Base-by-base conservation (phyloP, 352 stramenopile species). In the Phytophthora ramorum region DNA sequence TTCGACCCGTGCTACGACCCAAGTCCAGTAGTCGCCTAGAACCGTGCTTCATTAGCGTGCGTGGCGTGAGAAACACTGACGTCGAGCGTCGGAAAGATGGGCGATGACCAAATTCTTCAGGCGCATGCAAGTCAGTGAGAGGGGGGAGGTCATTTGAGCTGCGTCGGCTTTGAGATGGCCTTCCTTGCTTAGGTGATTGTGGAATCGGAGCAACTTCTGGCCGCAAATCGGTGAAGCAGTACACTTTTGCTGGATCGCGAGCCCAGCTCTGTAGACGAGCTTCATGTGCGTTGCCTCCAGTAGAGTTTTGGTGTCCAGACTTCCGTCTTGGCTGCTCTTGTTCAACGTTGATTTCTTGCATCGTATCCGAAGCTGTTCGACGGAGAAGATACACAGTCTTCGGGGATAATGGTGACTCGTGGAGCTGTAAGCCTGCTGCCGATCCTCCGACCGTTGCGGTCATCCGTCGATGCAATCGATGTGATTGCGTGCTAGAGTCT, bases 11-110 rank as follows among this genome's bases (percentile, higher is more conserved):
- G 24, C 16, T 67, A 16, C 63, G 63, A 26, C 57, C 44, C n/a
- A 76, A 48, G 17, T 72, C 58, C 34, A 76, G 55, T 16, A 76
- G 46, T 16, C 63, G 63, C 24, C 69, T 76, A 3, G 63, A 62
- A 4, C 68, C 68, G 10, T 44, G 40, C 19, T 62, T 65, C 24
- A 69, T 64, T 7, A 76, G 30, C 17, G 53, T 55, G 3, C 63
- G 57, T 16, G 68, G 68, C 0, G 68, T 69, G 22, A 76, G 16
- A 19, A 76, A 76, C 0, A 76, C 57, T 20, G 68, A 76, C 7
- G 45, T 57, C 1, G 68, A 34, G 1, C 68, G 62, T 0, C 56
- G 55, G 16, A 51, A 17, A 10, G 38, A 14, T 14, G 22, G 26
- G 1, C 12, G 20, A n/a, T 28, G 40, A 43, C 49, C 49, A 40